Conservation (phyloP, 108 stramenopile genomes). For the Bacterosira constricta region DNA sequence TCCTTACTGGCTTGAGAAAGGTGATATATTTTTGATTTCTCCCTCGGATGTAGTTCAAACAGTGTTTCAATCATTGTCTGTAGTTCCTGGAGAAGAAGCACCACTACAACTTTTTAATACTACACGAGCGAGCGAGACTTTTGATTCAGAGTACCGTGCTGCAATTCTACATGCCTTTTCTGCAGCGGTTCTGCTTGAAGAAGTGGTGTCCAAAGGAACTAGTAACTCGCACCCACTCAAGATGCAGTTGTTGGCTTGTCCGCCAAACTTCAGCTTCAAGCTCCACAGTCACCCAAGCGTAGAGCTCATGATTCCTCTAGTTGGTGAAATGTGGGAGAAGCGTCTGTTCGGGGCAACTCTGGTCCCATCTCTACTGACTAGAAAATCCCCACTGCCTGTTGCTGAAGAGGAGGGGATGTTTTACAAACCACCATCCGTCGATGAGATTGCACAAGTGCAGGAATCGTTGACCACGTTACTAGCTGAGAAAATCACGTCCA, state of each 20-base stretch:
- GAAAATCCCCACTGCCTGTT: background rate
- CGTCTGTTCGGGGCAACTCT: background rate
- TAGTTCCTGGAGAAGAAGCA: background rate
- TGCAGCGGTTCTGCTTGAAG: background rate
- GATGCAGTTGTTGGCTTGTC: slow-evolving; percentile 7
- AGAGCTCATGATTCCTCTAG: background rate
- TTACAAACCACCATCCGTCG: background rate
- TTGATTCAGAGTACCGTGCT: background rate
- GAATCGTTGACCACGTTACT: background rate
- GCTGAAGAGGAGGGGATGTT: background rate
- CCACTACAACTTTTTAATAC: background rate
- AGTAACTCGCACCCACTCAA: slow-evolving; percentile 11
- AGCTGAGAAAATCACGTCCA: background rate
- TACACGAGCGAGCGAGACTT: background rate
- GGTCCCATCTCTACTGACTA: background rate
- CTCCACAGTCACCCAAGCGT: slow-evolving; percentile 9
- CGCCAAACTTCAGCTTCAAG: background rate
- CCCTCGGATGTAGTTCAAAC: background rate
- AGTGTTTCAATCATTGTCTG: background rate
- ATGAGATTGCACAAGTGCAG: background rate
- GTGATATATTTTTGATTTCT: background rate
- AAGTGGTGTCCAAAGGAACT: slow-evolving; percentile 1
- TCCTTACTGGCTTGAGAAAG: background rate
- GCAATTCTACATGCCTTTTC: background rate
- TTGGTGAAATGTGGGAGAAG: slow-evolving; percentile 5